phyloP scores from a whole-genome alignment of 495 filamentous ascomycete species.

The Penicillium lividum region DNA sequence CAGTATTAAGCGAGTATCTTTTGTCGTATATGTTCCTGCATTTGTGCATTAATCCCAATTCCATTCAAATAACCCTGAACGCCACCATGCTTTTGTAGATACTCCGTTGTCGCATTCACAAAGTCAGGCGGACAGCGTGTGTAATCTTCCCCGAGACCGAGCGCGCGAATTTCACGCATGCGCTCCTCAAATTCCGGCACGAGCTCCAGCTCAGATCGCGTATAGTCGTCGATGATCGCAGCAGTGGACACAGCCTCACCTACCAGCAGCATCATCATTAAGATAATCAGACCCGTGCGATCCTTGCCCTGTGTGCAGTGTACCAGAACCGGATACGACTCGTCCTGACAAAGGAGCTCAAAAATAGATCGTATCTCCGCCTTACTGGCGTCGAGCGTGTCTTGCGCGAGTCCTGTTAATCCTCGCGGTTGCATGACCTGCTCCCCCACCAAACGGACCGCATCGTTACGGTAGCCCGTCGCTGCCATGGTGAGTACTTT shows the following conservation, averaged over 20 bases:
- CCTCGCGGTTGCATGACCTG: constrained; percentile 70
- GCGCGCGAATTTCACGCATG: constrained; percentile 63
- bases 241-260: constrained; percentile 52
- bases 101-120: constrained; percentile 46
- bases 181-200: constrained; percentile 59
- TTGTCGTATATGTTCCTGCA: constrained; percentile 36
- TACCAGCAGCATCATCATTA: constrained; percentile 62
- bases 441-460: constrained; percentile 63
- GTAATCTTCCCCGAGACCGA: constrained; percentile 71
- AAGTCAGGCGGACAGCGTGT: constrained; percentile 60
- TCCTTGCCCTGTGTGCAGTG: constrained; percentile 93
- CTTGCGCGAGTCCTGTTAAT: constrained; percentile 62
- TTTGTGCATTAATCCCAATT: constrained; percentile 54
- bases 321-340: constrained; percentile 61
- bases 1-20: constrained; percentile 16
- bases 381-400: constrained; percentile 63
- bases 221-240: constrained; percentile 68
- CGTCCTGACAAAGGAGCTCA: constrained; percentile 44
- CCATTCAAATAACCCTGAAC: constrained; percentile 59
- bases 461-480: constrained; percentile 65
- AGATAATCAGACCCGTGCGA: constrained; percentile 72
- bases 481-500: constrained; percentile 61
- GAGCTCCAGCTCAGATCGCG: constrained; percentile 61
- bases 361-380: constrained; percentile 63
- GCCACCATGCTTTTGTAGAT: constrained; percentile 62